phyloP scores from a whole-genome alignment of 164 flowering plant genomes.

The Vitis riparia region DNA sequence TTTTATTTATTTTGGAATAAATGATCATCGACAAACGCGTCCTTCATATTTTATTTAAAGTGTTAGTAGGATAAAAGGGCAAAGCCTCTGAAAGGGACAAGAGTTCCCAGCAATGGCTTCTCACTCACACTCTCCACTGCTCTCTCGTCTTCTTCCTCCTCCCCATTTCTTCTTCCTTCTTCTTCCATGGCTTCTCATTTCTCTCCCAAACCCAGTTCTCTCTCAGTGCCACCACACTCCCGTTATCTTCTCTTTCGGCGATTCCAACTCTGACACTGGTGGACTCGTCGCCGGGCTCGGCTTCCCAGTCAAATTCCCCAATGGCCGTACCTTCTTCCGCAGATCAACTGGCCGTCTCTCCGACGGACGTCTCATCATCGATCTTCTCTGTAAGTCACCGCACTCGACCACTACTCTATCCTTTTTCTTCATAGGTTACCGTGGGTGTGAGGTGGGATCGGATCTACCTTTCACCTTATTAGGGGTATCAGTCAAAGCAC shows the following conservation, averaged over 20 bases:
- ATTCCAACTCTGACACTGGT: conserved; percentile 80
- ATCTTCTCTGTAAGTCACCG: conserved; percentile 55
- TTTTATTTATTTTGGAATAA: no score
- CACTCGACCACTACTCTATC: not conserved
- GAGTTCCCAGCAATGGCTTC: not conserved
- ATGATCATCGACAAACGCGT: no score
- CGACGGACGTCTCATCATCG: conserved; percentile 67
- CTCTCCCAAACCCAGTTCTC: not conserved
- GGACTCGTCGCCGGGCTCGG: conserved; percentile 69
- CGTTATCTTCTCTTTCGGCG: conserved; percentile 64
- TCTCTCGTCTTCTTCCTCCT: not conserved
- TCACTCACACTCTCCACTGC: not conserved
- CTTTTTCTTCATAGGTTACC: not conserved
- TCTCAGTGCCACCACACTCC: conserved; percentile 25
- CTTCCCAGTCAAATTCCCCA: conserved; percentile 43
- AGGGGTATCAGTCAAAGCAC: no score
- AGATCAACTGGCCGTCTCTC: conserved; percentile 58
- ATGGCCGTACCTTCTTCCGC: conserved; percentile 58
- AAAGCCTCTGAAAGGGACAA: not conserved
- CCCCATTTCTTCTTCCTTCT: not conserved
- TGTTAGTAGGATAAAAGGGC: no score
- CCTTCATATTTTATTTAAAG: no score
- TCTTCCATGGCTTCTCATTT: conserved; percentile 1
- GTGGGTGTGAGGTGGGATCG: not conserved
- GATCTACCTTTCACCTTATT: no score